Percentiles rank a stretch among this genome's conserved stretches.
Conservation (phyloP, 352 stramenopile species). For the Phytopythium ostracodes region DNA sequence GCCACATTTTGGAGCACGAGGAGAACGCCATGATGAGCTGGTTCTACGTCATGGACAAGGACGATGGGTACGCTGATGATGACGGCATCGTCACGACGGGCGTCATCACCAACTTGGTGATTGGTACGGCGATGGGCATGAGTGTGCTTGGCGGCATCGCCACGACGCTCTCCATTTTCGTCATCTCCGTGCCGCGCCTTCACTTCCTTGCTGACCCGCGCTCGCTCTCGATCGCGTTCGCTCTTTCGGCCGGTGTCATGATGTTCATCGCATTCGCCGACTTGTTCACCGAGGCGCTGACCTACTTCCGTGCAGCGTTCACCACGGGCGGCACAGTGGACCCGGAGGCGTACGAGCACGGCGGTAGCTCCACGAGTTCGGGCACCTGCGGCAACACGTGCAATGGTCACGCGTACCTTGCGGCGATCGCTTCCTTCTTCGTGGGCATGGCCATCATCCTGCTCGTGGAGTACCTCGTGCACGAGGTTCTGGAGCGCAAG, state of each 20-base stretch:
- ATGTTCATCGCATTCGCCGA: slow-evolving; percentile 62
- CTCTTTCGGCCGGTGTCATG: slow-evolving; percentile 69
- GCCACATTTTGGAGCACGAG: slow-evolving; percentile 76
- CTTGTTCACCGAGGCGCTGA: slow-evolving; percentile 43
- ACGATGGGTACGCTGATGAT: slow-evolving; percentile 34
- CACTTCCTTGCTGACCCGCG: slow-evolving; percentile 49
- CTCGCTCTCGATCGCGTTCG: slow-evolving; percentile 48
- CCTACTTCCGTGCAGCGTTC: slow-evolving; percentile 46
- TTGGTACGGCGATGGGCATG: slow-evolving; percentile 62
- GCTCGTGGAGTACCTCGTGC: slow-evolving; percentile 53
- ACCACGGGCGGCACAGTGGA: slow-evolving; percentile 43
- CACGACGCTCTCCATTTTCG: slow-evolving; percentile 51
- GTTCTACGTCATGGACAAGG: slow-evolving; percentile 52
- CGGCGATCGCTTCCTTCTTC: slow-evolving; percentile 41
- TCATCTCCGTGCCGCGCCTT: slow-evolving; percentile 48
- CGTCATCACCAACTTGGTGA: slow-evolving; percentile 40
- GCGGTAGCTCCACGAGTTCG: slow-evolving; percentile 25
- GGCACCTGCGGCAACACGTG: slow-evolving; percentile 60
- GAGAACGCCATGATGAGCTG: slow-evolving; percentile 73
- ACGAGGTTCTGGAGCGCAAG: slow-evolving; percentile 29
- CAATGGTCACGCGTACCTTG: slow-evolving; percentile 48
- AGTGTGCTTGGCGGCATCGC: slow-evolving; percentile 63
- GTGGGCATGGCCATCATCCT: slow-evolving; percentile 54
- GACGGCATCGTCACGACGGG: slow-evolving; percentile 28
- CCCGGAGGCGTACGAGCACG: slow-evolving; percentile 61